A percentile compares a stretch with the other conserved stretches of the same genome.
phyloP scores from a whole-genome alignment of 306 rosid species.

The Pachyrhizus erosus region DNA sequence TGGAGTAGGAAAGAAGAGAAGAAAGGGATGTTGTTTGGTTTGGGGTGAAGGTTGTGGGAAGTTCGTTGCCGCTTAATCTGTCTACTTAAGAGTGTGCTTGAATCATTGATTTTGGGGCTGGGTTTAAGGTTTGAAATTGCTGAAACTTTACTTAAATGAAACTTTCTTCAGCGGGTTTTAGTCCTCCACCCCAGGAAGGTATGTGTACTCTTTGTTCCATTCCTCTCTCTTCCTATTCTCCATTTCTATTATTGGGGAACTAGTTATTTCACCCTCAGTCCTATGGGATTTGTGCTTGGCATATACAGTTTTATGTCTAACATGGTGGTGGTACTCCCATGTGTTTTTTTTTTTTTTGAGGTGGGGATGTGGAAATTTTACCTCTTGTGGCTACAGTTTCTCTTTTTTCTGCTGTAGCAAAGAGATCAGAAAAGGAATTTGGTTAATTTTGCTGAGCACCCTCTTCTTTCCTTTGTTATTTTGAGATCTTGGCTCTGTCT shows the following conservation, averaged over 20 bases:
- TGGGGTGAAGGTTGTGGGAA: conserved; percentile 39
- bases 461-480: conserved; percentile 21
- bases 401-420: conserved; percentile 32
- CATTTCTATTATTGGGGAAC: conserved; percentile 40
- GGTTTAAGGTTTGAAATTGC: conserved; percentile 43
- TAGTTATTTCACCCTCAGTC: conserved; percentile 22
- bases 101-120: conserved; percentile 45
- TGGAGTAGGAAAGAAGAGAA: conserved; percentile 47
- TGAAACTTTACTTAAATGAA: conserved; percentile 66
- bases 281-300: neutral
- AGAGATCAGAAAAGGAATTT: conserved; percentile 40
- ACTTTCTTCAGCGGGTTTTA: conserved; percentile 81
- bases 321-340: conserved; percentile 33
- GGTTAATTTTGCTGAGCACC: conserved; percentile 33
- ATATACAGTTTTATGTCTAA: conserved; percentile 21
- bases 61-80: conserved; percentile 51
- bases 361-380: neutral
- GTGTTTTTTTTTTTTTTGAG: neutral
- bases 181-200: conserved; percentile 94
- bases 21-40: conserved; percentile 46
- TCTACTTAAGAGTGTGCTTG: conserved; percentile 45
- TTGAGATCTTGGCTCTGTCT: conserved; percentile 42
- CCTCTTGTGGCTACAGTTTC: conserved; percentile 8
- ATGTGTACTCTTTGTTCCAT: conserved; percentile 28
- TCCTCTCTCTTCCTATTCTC: neutral